Evolutionary conservation across 2,329 filamentous ascomycete species (phyloP), one percentile per base, ranked within the genome.

Genomic region (Fusarium sp.): DNA sequence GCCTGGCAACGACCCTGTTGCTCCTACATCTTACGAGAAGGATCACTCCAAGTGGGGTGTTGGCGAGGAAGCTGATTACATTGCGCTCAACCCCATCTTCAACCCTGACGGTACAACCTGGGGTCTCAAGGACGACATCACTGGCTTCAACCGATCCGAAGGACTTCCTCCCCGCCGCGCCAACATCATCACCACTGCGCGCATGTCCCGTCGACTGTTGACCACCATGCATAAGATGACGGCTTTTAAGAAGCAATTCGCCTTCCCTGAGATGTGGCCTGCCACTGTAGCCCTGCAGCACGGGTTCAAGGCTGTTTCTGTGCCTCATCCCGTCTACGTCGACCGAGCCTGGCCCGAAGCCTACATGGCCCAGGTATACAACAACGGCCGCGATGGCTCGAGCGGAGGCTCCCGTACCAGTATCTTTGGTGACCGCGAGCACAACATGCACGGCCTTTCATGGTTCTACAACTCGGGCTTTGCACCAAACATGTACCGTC

Each of bases 241-340:
- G 6, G 88, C 90, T 30, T 87, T 92, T 73, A 90, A 91, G 75
- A 94, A 94, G 72, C 92, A 96, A 78, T 92, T 92, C 68, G 96
- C 96, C 82, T 97, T 97, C 77, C 92, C 94, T 0, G 95, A 98
- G 79, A 97, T 97, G 94, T 97, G 93, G 93, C 93, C 94, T 0
- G 90, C 91, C 1, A 96, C 92, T 0, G 89, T 92, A 2, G 92
- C 94, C 2, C 85, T 98, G 11, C 94, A 97, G 62, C 94, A 97
- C 77, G 95, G 95, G 13, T 90, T 92, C 81, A 98, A 97, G 82
- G 94, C 93, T 37, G 94, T 97, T 15, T 97, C 91, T 70, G 93
- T 90, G 4, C 95, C 95, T 2, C 95, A 98, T 74, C 93, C 94
- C 2, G 86, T 97, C 56, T 98, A 91, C 76, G 88, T 95, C 17